Evolutionary conservation across 208 protist species (phyloP).

Genomic region (Leishmania amazonensis): DNA sequence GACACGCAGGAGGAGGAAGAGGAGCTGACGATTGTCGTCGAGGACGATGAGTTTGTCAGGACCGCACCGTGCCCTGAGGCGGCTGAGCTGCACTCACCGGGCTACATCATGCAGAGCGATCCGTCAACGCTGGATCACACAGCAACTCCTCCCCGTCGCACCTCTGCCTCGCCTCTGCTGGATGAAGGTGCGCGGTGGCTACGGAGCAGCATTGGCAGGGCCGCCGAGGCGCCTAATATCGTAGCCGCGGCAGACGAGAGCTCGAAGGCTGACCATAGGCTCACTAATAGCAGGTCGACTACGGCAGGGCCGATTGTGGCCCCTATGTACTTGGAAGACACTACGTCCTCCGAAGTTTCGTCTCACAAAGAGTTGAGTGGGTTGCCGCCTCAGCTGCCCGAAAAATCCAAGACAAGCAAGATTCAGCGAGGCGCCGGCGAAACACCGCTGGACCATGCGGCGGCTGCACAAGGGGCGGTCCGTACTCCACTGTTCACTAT

Average conservation of each 20-base stretch:
- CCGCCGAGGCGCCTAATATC: not conserved
- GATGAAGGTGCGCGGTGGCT: not conserved
- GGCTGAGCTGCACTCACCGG: not conserved
- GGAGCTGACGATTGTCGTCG: constrained; percentile 13
- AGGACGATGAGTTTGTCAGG: constrained; percentile 5
- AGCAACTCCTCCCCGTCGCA: not conserved
- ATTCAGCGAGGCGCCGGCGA: too few species aligned
- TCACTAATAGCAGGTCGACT: not conserved
- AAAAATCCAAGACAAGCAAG: not conserved
- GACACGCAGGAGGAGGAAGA: not conserved
- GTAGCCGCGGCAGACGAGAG: not conserved
- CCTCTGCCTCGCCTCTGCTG: not conserved
- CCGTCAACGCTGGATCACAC: not conserved
- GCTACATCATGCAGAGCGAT: not conserved
- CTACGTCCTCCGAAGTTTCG: constrained; percentile 7
- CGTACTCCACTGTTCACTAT: not conserved
- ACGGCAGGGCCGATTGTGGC: not conserved
- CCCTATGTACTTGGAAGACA: constrained; percentile 27
- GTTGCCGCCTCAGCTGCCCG: not conserved
- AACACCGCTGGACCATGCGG: not conserved
- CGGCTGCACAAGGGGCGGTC: not conserved
- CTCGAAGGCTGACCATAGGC: not conserved
- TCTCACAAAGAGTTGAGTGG: not conserved
- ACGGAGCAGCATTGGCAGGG: not conserved
- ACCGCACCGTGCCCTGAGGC: not conserved